Evolutionary conservation across 441 rosid species (phyloP).

Genomic region (Populus hybrid): DNA sequence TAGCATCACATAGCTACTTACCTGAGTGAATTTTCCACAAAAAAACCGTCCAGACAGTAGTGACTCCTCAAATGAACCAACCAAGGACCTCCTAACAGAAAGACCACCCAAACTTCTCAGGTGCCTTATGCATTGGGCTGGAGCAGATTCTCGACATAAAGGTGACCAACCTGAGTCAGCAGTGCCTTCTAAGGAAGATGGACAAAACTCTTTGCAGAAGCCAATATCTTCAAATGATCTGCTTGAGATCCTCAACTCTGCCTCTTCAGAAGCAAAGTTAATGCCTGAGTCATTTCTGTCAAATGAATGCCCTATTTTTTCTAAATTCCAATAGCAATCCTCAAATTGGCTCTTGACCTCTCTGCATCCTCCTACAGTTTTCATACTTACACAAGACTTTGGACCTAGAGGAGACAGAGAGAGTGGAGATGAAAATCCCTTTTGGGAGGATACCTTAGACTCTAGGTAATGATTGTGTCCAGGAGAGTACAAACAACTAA

Average conservation of each 20-base stretch:
- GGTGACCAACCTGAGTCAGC: conserved; percentile 32
- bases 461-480: conserved; percentile 35
- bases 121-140: conserved; percentile 53
- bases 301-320: conserved; percentile 39
- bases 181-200: conserved; percentile 60
- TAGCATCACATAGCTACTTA: conserved; percentile 23
- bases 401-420: conserved; percentile 92
- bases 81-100: conserved; percentile 77
- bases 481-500: conserved; percentile 37
- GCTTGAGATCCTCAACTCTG: conserved; percentile 35
- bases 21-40: conserved; percentile 68
- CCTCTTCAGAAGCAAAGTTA: conserved; percentile 36
- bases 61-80: conserved; percentile 98
- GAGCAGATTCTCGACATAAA: conserved; percentile 41
- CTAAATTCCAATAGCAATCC: conserved; percentile 33
- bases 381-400: conserved; percentile 54
- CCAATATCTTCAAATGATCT: conserved; percentile 58
- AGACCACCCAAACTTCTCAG: conserved; percentile 71
- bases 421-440: conserved; percentile 46
- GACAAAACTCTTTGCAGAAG: conserved; percentile 47
- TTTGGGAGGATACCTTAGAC: conserved; percentile 37
- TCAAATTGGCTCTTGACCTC: conserved; percentile 32
- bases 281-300: conserved; percentile 33
- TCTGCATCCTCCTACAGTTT: conserved; percentile 35
- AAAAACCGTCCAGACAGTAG: conserved; percentile 77